A percentile compares a stretch with the other conserved stretches of the same genome.
Evolutionary conservation across 768 basidiomycete genomes (phyloP).

Genomic region (Hirschioporus abietinus): DNA sequence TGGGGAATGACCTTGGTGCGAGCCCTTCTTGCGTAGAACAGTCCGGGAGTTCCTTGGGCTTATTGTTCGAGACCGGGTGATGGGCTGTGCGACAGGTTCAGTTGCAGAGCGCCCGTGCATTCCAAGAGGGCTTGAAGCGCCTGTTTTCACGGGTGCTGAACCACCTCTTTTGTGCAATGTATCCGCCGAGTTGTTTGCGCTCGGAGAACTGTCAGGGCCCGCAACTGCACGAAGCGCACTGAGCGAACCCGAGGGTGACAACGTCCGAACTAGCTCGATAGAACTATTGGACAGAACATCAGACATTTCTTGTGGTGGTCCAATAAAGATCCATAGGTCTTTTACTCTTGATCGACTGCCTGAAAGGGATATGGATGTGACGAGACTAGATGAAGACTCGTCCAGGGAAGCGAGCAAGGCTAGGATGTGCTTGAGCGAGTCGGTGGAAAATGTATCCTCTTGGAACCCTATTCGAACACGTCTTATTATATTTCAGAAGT

Average conservation of each 20-base stretch:
- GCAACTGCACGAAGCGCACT: not conserved
- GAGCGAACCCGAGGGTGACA: not conserved
- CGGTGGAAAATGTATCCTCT: conserved; percentile 68
- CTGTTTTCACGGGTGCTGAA: conserved; percentile 16
- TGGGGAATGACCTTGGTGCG: not conserved
- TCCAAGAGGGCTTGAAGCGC: conserved; percentile 10
- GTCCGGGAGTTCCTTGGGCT: not conserved
- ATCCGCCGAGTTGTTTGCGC: not conserved
- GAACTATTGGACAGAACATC: conserved; percentile 7
- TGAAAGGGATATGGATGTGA: conserved; percentile 68
- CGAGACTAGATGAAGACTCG: conserved; percentile 58
- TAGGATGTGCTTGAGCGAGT: conserved; percentile 69
- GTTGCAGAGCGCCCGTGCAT: not conserved
- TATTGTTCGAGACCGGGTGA: not conserved
- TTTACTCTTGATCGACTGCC: conserved; percentile 60
- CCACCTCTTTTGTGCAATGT: not conserved
- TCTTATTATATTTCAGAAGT: conserved; percentile 13
- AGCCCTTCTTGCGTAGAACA: not conserved
- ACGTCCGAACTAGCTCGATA: not conserved
- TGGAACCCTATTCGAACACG: conserved; percentile 54
- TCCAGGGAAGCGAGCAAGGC: conserved; percentile 63
- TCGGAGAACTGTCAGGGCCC: not conserved
- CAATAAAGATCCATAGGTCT: conserved; percentile 75
- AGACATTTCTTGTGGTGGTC: conserved; percentile 26
- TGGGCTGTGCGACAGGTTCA: not conserved